Evolutionary conservation across 2,329 filamentous ascomycete genomes (phyloP), one percentile per base, ranked within the genome.

Genomic region (Pseudopyricularia cyperi): DNA sequence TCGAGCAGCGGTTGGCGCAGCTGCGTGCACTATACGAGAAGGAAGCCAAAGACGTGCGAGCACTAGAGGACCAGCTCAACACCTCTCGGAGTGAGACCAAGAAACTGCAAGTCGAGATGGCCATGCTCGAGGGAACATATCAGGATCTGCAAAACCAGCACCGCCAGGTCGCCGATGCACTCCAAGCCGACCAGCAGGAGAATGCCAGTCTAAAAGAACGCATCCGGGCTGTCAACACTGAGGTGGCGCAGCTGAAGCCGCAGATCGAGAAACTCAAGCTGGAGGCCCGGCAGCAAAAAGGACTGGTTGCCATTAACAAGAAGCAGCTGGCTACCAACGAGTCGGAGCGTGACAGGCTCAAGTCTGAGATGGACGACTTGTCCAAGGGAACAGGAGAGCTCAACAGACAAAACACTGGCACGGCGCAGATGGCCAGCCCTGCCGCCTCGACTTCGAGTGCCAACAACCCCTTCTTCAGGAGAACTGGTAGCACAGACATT

Each of bases 241-340:
- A 95, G 66, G 83, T 95, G 59, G 76, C 80, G 17, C 84, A 89
- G 66, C 71, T 97, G 39, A 94, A 89, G 66, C 89, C 90, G 32
- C 84, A 91, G 58, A 81, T 98, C 51, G 93, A 98, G 65, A 97
- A 96, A 72, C 76, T 95, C 60, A 89, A 87, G 65, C 88, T 85
- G 12, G 89, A 96, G 60, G 89, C 89, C 26, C 83, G 93, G 42
- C 93, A 97, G 66, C 90, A 97, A 63, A 97, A 95, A 71, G 93
- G 93, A 17, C 75, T 97, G 57, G 91, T 95, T 30, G 90, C 93
- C 44, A 98, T 98, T 70, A 96, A 96, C 71, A 97, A 94, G 75
- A 98, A 98, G 71, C 93, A 98, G 69, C 73, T 97, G 55, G 80
- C 85, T 34, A 96, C 90, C 1, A 88, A 85, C 53, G 93, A 98